phyloP scores from a whole-genome alignment of 768 basidiomycete species.

The Boletus fagicola region DNA sequence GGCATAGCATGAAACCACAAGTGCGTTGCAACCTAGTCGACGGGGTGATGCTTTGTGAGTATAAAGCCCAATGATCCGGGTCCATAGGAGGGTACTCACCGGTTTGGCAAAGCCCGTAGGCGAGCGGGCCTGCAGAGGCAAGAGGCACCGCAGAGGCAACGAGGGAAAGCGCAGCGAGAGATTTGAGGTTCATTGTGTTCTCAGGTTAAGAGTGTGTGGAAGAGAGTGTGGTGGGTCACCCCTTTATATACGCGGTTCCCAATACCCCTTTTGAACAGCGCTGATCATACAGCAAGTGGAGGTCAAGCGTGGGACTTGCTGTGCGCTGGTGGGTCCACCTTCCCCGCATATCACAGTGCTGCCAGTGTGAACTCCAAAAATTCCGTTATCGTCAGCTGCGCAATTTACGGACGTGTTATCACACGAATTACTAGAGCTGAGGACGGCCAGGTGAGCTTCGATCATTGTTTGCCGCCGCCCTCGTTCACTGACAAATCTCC shows the following conservation, averaged over 20 bases:
- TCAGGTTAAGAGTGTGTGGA: not conserved
- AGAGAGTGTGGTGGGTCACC: too few species aligned
- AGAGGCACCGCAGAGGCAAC: conserved; percentile 10
- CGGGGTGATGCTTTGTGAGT: too few species aligned
- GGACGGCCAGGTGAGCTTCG: too few species aligned
- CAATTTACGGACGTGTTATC: not conserved
- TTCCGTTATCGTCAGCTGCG: not conserved
- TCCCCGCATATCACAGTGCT: not conserved
- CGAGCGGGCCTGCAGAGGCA: conserved; percentile 17
- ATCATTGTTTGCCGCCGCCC: too few species aligned
- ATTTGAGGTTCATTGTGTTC: conserved; percentile 28
- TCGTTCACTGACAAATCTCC: too few species aligned
- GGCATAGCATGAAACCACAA: too few species aligned
- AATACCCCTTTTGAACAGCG: not conserved
- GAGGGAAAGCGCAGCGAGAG: conserved; percentile 19
- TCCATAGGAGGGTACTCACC: conserved; percentile 1
- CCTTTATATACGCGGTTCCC: conserved; percentile 1
- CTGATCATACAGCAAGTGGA: conserved; percentile 10
- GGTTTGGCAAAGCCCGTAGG: conserved; percentile 26
- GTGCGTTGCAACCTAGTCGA: conserved; percentile 6
- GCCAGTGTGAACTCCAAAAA: not conserved
- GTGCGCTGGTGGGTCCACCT: not conserved
- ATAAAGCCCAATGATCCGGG: too few species aligned
- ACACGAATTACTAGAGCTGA: too few species aligned
- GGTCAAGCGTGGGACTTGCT: not conserved